Percentiles rank a stretch among this genome's conserved stretches.
phyloP scores from a whole-genome alignment of 371 early-diverging fungal genomes.

The Dichotomocladium elegans region DNA sequence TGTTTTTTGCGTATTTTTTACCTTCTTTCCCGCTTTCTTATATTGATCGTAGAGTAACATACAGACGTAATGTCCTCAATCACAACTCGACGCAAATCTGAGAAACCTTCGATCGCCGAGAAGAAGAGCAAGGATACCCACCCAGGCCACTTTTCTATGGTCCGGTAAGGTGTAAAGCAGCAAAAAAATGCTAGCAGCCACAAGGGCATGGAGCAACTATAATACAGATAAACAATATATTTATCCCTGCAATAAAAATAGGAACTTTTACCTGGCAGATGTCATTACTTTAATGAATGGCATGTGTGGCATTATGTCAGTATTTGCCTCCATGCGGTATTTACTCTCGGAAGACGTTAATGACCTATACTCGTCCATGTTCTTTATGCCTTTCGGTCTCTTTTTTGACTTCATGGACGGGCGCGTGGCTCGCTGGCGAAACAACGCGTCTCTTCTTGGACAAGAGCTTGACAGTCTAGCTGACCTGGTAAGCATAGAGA shows the following conservation, averaged over 20 bases:
- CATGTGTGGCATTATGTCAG: slow-evolving; percentile 76
- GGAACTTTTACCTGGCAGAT: slow-evolving; percentile 82
- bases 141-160: slow-evolving; percentile 5
- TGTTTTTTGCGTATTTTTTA: too few species aligned
- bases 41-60: too few species aligned
- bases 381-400: slow-evolving; percentile 75
- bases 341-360: slow-evolving; percentile 60
- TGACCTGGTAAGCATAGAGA: slow-evolving; percentile 62
- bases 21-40: too few species aligned
- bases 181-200: not conserved
- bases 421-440: slow-evolving; percentile 85
- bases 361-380: slow-evolving; percentile 66
- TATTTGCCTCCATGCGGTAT: slow-evolving; percentile 80
- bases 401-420: slow-evolving; percentile 86
- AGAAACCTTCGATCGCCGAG: too few species aligned
- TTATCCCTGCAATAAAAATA: slow-evolving; percentile 6
- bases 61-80: too few species aligned
- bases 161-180: slow-evolving; percentile 1
- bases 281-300: slow-evolving; percentile 85
- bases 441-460: slow-evolving; percentile 70
- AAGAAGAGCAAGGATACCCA: not conserved
- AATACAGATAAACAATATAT: not conserved
- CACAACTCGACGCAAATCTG: too few species aligned
- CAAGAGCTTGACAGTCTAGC: slow-evolving; percentile 83
- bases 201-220: not conserved